Evolutionary conservation across 805 yeast genomes (phyloP).

Genomic region (Yamadazyma philogaea): DNA sequence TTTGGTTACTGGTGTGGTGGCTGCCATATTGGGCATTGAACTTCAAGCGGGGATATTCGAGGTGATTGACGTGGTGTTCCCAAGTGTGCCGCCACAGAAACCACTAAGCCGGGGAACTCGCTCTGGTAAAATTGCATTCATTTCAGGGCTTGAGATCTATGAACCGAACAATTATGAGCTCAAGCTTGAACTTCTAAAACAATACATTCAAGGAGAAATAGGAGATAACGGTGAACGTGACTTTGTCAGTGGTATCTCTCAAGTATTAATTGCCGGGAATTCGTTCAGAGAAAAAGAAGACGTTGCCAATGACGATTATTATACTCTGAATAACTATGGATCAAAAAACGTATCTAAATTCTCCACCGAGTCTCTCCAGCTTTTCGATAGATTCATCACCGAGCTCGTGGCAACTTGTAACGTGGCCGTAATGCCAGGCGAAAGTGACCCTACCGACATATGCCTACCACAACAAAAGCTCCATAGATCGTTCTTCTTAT

Average conservation of each 20-base stretch:
- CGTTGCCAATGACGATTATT: constrained; percentile 25
- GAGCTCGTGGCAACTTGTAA: constrained; percentile 61
- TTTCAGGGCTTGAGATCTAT: constrained; percentile 70
- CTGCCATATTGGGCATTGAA: constrained; percentile 86
- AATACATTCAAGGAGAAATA: constrained; percentile 71
- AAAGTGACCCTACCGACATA: constrained; percentile 76
- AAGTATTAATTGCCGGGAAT: constrained; percentile 72
- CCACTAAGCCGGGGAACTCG: constrained; percentile 20
- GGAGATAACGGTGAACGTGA: constrained; percentile 28
- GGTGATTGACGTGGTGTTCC: constrained; percentile 75
- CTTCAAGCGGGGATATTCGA: constrained; percentile 79
- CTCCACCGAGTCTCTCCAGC: constrained; percentile 44
- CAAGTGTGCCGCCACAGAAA: constrained; percentile 59
- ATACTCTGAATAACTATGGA: constrained; percentile 45
- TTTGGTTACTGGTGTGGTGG: constrained; percentile 85
- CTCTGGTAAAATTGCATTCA: constrained; percentile 55
- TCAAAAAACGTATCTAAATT: constrained; percentile 53
- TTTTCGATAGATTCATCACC: constrained; percentile 57
- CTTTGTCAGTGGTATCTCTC: constrained; percentile 33
- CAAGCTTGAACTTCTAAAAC: constrained; percentile 57
- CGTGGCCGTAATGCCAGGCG: constrained; percentile 81
- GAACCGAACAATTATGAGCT: constrained; percentile 43
- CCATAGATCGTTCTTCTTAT: constrained; percentile 69
- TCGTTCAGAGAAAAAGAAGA: constrained; percentile 43
- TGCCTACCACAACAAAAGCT: constrained; percentile 88